Evolutionary conservation across 1,284 basidiomycete genomes (phyloP).

Genomic region (Porodaedalea pini): DNA sequence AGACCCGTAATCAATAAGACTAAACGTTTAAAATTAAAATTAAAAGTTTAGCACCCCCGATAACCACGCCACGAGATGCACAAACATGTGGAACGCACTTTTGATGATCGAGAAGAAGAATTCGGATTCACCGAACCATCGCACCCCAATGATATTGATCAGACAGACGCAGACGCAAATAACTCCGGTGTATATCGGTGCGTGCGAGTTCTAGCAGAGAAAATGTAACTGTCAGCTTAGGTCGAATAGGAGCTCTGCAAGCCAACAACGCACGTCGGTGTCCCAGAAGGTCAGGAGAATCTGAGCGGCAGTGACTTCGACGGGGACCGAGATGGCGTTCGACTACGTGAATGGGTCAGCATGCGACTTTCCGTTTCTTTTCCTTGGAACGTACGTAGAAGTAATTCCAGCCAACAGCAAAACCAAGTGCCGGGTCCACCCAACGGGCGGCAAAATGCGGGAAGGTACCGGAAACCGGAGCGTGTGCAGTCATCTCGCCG

Average conservation of each 20-base stretch:
- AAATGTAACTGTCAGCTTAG: not conserved
- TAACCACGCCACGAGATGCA: not conserved
- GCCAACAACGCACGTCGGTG: slow-evolving; percentile 38
- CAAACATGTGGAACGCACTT: slow-evolving; percentile 39
- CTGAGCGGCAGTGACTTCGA: slow-evolving; percentile 22
- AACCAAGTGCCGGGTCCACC: slow-evolving; percentile 61
- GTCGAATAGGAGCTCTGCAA: not conserved
- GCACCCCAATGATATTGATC: slow-evolving; percentile 77
- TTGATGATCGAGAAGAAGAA: slow-evolving; percentile 65
- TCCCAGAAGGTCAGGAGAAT: slow-evolving; percentile 82
- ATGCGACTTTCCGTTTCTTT: not conserved
- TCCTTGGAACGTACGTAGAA: slow-evolving; percentile 19
- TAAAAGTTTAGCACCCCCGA: slow-evolving; percentile 8
- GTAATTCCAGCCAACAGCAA: slow-evolving; percentile 22
- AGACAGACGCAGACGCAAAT: slow-evolving; percentile 56
- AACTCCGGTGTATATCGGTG: slow-evolving; percentile 61
- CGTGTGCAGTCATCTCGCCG: slow-evolving; percentile 69
- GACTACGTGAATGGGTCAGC: slow-evolving; percentile 7
- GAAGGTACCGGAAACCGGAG: slow-evolving; percentile 72
- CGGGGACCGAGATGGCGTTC: slow-evolving; percentile 21
- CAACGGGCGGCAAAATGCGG: slow-evolving; percentile 69
- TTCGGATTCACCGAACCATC: slow-evolving; percentile 69
- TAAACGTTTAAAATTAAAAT: slow-evolving; percentile 25
- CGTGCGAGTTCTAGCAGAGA: slow-evolving; percentile 41
- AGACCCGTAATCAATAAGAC: slow-evolving; percentile 57